A percentile compares a stretch with the other conserved stretches of the same genome.
phyloP scores from a whole-genome alignment of 805 yeast species.

The Priceomyces haplophilus region DNA sequence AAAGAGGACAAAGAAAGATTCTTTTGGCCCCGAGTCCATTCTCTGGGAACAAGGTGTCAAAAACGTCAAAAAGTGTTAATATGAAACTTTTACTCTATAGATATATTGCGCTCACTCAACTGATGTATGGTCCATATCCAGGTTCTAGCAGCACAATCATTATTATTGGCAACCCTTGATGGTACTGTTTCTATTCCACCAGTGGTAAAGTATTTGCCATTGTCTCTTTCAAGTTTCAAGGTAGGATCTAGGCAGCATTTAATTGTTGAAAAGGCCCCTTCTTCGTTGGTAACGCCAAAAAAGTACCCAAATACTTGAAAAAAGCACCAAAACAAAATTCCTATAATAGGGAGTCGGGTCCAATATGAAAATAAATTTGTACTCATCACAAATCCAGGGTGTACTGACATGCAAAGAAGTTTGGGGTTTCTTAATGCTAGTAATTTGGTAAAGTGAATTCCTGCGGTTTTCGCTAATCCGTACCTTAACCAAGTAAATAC shows the following conservation, averaged over 20 bases:
- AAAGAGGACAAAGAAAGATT: slow-evolving; percentile 2
- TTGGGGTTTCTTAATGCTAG: slow-evolving; percentile 66
- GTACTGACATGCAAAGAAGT: slow-evolving; percentile 61
- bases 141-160: slow-evolving; percentile 61
- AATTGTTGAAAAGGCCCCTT: slow-evolving; percentile 65
- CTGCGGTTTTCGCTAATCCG: slow-evolving; percentile 72
- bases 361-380: slow-evolving; percentile 73
- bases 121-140: slow-evolving; percentile 79
- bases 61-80: slow-evolving; percentile 2
- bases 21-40: slow-evolving; percentile 7
- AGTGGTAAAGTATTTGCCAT: slow-evolving; percentile 66
- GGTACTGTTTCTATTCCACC: slow-evolving; percentile 58
- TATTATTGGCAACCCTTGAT: slow-evolving; percentile 52
- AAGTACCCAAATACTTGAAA: slow-evolving; percentile 67
- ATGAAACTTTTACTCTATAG: slow-evolving; percentile 11
- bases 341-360: slow-evolving; percentile 76
- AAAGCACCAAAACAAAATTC: slow-evolving; percentile 65
- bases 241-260: slow-evolving; percentile 57
- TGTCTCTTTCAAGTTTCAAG: slow-evolving; percentile 50
- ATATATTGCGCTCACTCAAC: slow-evolving; percentile 46
- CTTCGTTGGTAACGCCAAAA: slow-evolving; percentile 69
- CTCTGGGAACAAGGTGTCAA: slow-evolving; percentile 8
- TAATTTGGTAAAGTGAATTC: slow-evolving; percentile 68
- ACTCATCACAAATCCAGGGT: slow-evolving; percentile 86
- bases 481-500: slow-evolving; percentile 76